phyloP scores from a whole-genome alignment of 2,329 filamentous ascomycete species.

The Daldinia sp. region DNA sequence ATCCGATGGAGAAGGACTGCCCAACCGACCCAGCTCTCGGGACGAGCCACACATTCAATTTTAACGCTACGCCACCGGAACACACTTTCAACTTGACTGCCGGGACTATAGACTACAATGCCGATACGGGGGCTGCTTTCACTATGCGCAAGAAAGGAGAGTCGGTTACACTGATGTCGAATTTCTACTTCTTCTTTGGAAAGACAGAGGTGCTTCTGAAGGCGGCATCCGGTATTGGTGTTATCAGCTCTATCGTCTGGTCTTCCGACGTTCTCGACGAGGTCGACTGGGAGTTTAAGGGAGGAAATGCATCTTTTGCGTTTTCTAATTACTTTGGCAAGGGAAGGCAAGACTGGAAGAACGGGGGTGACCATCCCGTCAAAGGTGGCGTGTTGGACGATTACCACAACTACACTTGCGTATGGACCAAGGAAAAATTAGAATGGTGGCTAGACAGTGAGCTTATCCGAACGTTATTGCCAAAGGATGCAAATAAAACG shows the following conservation, averaged over 20 bases:
- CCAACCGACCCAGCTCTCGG: conserved; percentile 76
- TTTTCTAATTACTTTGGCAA: conserved; percentile 85
- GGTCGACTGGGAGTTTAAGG: conserved; percentile 86
- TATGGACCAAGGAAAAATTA: conserved; percentile 73
- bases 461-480: conserved; percentile 69
- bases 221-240: conserved; percentile 75
- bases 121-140: conserved; percentile 73
- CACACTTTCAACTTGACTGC: conserved; percentile 74
- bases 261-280: conserved; percentile 87
- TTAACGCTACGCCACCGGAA: conserved; percentile 68
- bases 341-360: conserved; percentile 69
- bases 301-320: conserved; percentile 68
- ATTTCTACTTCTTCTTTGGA: conserved; percentile 88
- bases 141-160: conserved; percentile 74
- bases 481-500: conserved; percentile 67
- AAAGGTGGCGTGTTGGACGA: conserved; percentile 63
- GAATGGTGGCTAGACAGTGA: conserved; percentile 75
- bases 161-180: conserved; percentile 79
- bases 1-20: conserved; percentile 77
- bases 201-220: conserved; percentile 81
- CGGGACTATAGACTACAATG: conserved; percentile 68
- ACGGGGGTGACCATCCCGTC: conserved; percentile 66
- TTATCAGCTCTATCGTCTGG: conserved; percentile 84
- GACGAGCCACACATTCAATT: conserved; percentile 67
- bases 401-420: conserved; percentile 79